phyloP scores from a whole-genome alignment of 176 grass and related monocot genomes.

The Oryza nivara region DNA sequence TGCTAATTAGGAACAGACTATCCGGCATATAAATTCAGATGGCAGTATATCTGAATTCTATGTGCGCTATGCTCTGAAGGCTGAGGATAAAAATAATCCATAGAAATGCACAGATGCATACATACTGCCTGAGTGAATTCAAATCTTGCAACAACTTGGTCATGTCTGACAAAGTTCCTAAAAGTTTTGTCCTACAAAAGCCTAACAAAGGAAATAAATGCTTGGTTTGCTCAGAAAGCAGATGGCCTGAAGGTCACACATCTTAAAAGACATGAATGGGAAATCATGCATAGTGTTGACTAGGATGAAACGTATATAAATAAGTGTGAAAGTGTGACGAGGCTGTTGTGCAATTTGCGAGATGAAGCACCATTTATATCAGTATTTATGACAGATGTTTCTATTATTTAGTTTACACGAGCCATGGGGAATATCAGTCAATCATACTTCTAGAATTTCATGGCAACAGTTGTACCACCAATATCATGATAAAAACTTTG shows the following conservation, averaged over 20 bases:
- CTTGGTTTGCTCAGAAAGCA: neutral
- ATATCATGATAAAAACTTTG: slow-evolving; percentile 5
- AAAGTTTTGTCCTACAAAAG: neutral
- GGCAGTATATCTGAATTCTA: slow-evolving; percentile 15
- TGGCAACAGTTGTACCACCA: neutral
- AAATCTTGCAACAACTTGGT: slow-evolving; percentile 6
- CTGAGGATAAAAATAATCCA: slow-evolving; percentile 5
- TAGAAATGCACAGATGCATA: neutral
- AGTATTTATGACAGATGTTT: neutral
- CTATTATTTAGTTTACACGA: neutral
- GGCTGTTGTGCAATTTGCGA: neutral
- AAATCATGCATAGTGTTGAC: neutral
- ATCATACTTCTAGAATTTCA: neutral
- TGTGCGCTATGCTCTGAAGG: neutral
- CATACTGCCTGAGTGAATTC: slow-evolving; percentile 1
- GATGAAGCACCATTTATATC: neutral
- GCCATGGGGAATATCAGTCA: neutral
- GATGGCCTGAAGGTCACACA: neutral
- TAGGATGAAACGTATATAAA: neutral
- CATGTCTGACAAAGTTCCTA: neutral
- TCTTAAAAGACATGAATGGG: neutral
- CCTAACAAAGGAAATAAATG: neutral
- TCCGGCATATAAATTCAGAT: slow-evolving; percentile 15
- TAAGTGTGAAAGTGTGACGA: neutral
- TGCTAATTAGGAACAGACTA: slow-evolving; percentile 13